Base-by-base conservation (phyloP, 2,329 filamentous ascomycete species). In the Ceratocystis diversiconidia region DNA sequence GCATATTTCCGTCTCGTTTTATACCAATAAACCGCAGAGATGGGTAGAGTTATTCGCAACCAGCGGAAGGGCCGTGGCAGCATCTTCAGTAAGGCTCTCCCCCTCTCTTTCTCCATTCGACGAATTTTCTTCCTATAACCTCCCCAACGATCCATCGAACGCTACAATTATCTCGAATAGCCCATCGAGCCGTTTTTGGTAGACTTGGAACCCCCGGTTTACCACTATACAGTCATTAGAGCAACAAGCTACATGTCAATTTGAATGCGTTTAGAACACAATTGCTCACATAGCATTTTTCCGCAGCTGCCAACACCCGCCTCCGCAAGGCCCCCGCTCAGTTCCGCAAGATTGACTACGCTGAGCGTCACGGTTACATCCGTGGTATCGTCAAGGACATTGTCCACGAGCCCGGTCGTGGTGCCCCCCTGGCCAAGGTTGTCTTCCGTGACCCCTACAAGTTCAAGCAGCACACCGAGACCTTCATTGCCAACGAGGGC, bases 401-500 rank as follows among this genome's bases (percentile, higher is more conserved):
- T 80, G 89, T 99, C 81, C 94, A 99, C 87, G 94, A 99, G 81
- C 86, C 92, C 74, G 94, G 94, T 79, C 92, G 94, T 82, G 94
- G 94, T 82, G 91, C 95, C 80, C 94, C 94, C 74, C 90, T 99
- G 76, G 94, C 94, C 78, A 90, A 90, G 81, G 92, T 99, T 76
- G 82, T 85, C 74, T 99, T 99, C 90, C 92, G 94, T 75, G 89
- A 95, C 81, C 91, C 94, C 75, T 99, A 99, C 88, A 86, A 87
- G 80, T 97, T 90, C 89, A 96, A 95, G 87, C 87, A 92, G 78
- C 82, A 91, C 79, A 92, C 88, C 79, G 92, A 99, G 88, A 99
- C 94, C 73, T 96, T 99, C 88, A 99, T 99, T 77, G 94, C 94
- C 81, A 99, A 97, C 83, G 94, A 97, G 85, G 94, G 94, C 83